Evolutionary conservation across 1,284 basidiomycete species (phyloP), one percentile per base, ranked within the genome.

Genomic region (Trametes hirsuta): DNA sequence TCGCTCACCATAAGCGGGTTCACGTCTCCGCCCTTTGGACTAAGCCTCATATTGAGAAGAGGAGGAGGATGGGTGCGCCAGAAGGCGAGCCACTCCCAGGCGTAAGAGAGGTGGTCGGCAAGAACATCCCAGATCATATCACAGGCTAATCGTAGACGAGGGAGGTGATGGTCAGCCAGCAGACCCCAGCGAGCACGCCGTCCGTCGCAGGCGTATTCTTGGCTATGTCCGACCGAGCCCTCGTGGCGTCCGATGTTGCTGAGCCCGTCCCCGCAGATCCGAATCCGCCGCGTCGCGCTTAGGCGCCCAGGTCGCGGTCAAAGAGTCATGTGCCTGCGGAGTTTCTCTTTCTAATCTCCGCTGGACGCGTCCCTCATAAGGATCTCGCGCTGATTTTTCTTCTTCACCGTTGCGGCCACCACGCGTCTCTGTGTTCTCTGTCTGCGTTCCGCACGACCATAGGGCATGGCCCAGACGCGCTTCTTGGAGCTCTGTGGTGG

Each of bases 1-100:
- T 35, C 10, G 69, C 76, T 63, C 68, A 88, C 88, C 88, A 90
- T 89, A n/a, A 86, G 71, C 24, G 86, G 81, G 70, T 90, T 90
- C 42, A 78, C 71, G 18, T 75, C 58, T 48, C 65, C 71, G 6
- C 71, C 74, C 22, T 81, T 76, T n/a, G 82, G 81, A 4, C 82
- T 80, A 49, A 88, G 74, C 37, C 78, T 78, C 88, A 90, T 89
- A 35, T 72, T 75, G 42, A 77, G 72, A 37, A 88, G 70, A 24
- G 87, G 78, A 12, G 84, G 75, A 15, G 75, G 62, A 39, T 69
- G 69, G 56, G 70, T 68, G 25, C 68, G 68, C 58, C 60, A 64
- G 22, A 71, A 58, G 11, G 51, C 56, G 47, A 58, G 49, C 37
- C 35, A 46, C 58, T 65, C 64, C 45, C 72, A 56, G 66, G 67